Evolutionary conservation across 768 basidiomycete species (phyloP).

Genomic region (Rhizopogon vesiculosus): DNA sequence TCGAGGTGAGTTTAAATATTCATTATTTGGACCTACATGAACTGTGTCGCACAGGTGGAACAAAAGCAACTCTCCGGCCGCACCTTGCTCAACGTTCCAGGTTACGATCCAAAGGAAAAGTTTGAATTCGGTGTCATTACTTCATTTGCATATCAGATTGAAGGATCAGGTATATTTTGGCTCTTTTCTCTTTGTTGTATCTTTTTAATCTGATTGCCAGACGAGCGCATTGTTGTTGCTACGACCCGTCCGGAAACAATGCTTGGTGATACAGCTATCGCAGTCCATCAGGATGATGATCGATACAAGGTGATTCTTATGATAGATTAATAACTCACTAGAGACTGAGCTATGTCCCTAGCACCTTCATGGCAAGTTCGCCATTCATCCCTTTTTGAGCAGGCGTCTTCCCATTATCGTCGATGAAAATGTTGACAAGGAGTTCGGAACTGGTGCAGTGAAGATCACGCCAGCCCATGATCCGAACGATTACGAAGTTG

Average conservation of each 20-base stretch:
- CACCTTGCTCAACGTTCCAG: constrained; percentile 85
- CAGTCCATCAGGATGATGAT: constrained; percentile 90
- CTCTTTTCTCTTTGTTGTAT: background rate
- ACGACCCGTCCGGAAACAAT: constrained; percentile 99
- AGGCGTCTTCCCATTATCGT: constrained; percentile 85
- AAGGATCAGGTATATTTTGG: constrained; percentile 61
- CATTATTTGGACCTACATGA: background rate
- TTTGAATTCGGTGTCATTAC: constrained; percentile 97
- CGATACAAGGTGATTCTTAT: constrained; percentile 63
- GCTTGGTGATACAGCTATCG: constrained; percentile 96
- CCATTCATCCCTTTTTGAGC: constrained; percentile 80
- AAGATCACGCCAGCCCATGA: constrained; percentile 99
- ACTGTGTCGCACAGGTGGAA: constrained; percentile 60
- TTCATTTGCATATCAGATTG: constrained; percentile 92
- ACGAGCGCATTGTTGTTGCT: constrained; percentile 89
- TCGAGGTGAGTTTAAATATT: constrained; percentile 61
- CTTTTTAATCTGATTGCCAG: constrained; percentile 29
- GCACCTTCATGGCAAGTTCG: constrained; percentile 95
- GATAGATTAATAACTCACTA: background rate
- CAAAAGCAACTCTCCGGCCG: constrained; percentile 84
- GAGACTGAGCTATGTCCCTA: constrained; percentile 16
- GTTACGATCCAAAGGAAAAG: constrained; percentile 91
- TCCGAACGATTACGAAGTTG: constrained; percentile 95
- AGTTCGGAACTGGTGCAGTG: constrained; percentile 96
- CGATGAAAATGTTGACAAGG: constrained; percentile 84